Evolutionary conservation across 352 stramenopile species (phyloP), one percentile per base, ranked within the genome.

Genomic region (Pythium dissotocum): DNA sequence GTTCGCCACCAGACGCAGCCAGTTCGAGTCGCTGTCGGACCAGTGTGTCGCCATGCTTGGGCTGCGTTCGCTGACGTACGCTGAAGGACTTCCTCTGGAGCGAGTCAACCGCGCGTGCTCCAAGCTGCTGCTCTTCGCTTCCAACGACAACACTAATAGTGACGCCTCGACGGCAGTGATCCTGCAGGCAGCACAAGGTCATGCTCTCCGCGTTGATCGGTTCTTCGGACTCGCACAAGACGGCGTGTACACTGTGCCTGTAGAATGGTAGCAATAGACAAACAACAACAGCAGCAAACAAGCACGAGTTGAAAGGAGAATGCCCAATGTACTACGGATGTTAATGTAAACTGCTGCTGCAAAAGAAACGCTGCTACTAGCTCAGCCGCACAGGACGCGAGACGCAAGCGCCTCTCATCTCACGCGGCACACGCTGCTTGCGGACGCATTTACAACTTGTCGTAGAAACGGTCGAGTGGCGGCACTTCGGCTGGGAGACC

Each of bases 401-500:
- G 51, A 57, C 51, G 26, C 46, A 32, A 53, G 21, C 24, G 46
- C n/a, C 46, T 5, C 9, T 53, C 46, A 10, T 16, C 46, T 32
- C 21, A 53, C 46, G 46, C 46, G n/a, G 46, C 46, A 30, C 46
- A 30, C 21, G 46, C 46, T 53, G 46, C 6, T 52, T 33, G 44
- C 30, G 14, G 32, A 62, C 51, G 58, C 61, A 67, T 70, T 99
- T 99, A 99, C 74, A 99, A 94, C 87, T 98, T 98, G 90, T 99
- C 98, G 73, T 99, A 95, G 93, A 99, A 99, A 77, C 98, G 94
- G 81, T 98, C 96, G 70, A 99, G 89, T 65, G 98, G 95, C 60
- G 98, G 98, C 79, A 99, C 96, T 21, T 98, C 97, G 16, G 97
- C 85, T 40, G 88, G 72, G 58, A 99, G 91, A 85, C 97, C 97